Evolutionary conservation across 306 rosid species (phyloP), one percentile per base, ranked within the genome.

Genomic region (Acacia crassicarpa): DNA sequence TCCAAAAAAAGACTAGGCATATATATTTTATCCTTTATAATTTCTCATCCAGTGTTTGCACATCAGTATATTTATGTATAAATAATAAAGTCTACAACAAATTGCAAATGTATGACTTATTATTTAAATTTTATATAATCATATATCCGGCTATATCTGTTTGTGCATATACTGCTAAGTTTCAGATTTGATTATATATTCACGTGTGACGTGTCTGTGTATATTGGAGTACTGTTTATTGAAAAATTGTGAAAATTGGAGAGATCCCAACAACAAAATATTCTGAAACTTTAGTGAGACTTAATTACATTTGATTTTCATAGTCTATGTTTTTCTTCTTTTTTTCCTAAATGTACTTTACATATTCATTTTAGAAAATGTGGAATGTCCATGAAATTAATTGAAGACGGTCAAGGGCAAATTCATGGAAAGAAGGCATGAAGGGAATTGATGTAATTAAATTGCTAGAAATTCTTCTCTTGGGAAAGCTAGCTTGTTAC

Each of bases 361-460:
- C 67, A 12, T 25, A 61, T 61, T 61, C 67, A 61, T 13, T 61
- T 58, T 58, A 20, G 13, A 22, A 58, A 58, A n/a, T 22, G 14
- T 54, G 22, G 23, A 8, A 6, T 17, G 61, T 19, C 1, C 12
- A 54, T 54, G 22, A 2, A 54, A 54, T 54, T 7, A 54, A 19
- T 17, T 17, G 19, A 53, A 54, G 10, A 46, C 7, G 46, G 0
- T n/a, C 19, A 40, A 68, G 9, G 58, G 69, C 10, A 30, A 38
- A 6, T 35, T 35, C 40, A 8, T 1, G 61, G 61, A 45, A 45
- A 20, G 13, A 56, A 12, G 65, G 1, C 16, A 32, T 76, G 44
- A 67, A 82, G 86, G 83, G 51, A 20, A 17, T 0, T n/a, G 2
- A 33, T 11, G 84, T 88, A 77, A 80, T 27, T 83, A 74, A 32